Evolutionary conservation across 2,329 filamentous ascomycete species (phyloP).

Genomic region (Davidsoniella eucalypti): DNA sequence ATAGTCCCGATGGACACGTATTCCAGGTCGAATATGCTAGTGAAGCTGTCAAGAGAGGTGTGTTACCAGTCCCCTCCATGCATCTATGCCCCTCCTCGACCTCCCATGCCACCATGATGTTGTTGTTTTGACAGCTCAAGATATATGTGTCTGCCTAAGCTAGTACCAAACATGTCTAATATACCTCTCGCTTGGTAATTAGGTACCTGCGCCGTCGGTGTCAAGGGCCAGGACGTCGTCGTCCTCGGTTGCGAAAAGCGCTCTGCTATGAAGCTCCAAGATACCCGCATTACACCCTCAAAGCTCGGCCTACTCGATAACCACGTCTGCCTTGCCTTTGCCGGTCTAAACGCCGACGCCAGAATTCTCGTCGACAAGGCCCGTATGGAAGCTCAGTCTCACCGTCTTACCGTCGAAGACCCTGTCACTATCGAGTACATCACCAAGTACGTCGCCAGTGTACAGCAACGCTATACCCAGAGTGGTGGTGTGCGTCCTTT

Average conservation of each 20-base stretch:
- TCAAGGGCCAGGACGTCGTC: slow-evolving; percentile 90
- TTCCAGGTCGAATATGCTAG: slow-evolving; percentile 99
- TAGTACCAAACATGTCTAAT: slow-evolving; percentile 11
- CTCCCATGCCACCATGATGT: not conserved
- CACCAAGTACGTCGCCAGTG: slow-evolving; percentile 93
- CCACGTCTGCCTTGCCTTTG: slow-evolving; percentile 93
- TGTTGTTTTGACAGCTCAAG: not conserved
- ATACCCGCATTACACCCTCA: slow-evolving; percentile 95
- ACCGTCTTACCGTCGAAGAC: slow-evolving; percentile 92
- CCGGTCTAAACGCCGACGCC: slow-evolving; percentile 92
- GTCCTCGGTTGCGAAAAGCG: slow-evolving; percentile 97
- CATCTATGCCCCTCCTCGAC: too few species aligned
- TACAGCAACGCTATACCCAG: slow-evolving; percentile 98
- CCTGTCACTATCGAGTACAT: slow-evolving; percentile 98
- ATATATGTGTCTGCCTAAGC: slow-evolving; percentile 1
- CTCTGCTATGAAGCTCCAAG: slow-evolving; percentile 98
- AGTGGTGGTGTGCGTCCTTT: slow-evolving; percentile 97
- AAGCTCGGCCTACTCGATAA: slow-evolving; percentile 95
- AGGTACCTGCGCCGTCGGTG: slow-evolving; percentile 96
- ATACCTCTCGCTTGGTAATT: slow-evolving; percentile 1
- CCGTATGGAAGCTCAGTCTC: slow-evolving; percentile 88
- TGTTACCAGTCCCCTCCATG: slow-evolving; percentile 14
- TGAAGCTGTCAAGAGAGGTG: slow-evolving; percentile 96
- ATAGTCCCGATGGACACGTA: slow-evolving; percentile 93
- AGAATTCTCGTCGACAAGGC: slow-evolving; percentile 98